A percentile compares a stretch with the other conserved stretches of the same genome.
Conservation (phyloP, 2,329 filamentous ascomycete species). For the Paecilomyces dactylethromorphus region DNA sequence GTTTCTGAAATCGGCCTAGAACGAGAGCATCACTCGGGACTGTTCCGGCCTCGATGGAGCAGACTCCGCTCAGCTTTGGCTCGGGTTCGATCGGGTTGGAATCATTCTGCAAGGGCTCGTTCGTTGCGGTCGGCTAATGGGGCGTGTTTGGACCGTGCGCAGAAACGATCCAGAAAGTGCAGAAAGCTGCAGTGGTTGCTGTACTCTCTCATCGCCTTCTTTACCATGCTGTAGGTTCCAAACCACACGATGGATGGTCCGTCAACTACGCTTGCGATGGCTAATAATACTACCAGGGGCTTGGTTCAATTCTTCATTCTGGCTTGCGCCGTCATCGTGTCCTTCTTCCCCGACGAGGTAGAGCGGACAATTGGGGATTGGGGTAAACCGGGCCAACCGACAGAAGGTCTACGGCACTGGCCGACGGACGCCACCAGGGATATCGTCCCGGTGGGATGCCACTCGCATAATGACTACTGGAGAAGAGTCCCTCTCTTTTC, state of each 20-base stretch:
- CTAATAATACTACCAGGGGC: conserved; percentile 20
- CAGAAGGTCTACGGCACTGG: conserved; percentile 30
- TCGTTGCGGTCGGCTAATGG: not conserved
- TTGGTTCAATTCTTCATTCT: conserved; percentile 35
- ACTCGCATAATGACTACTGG: conserved; percentile 57
- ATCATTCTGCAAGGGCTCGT: not conserved
- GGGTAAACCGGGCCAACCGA: conserved; percentile 31
- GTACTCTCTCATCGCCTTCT: conserved; percentile 7
- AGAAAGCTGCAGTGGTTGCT: not conserved
- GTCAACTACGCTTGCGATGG: not conserved
- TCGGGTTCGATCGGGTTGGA: not conserved
- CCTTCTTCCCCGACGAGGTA: conserved; percentile 38
- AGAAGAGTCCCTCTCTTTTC: conserved; percentile 48
- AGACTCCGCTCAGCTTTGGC: not conserved
- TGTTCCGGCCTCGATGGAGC: not conserved
- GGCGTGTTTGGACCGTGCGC: not conserved
- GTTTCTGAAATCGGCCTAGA: not conserved
- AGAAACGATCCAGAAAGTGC: not conserved
- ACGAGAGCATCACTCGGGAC: not conserved
- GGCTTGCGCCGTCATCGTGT: conserved; percentile 27
- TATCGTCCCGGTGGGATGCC: conserved; percentile 43
- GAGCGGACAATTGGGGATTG: conserved; percentile 33
- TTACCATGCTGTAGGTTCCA: conserved; percentile 19
- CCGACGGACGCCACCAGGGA: conserved; percentile 46
- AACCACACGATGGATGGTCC: not conserved